Conservation (phyloP, 139 green algal species). For the Trebouxia sp. region DNA sequence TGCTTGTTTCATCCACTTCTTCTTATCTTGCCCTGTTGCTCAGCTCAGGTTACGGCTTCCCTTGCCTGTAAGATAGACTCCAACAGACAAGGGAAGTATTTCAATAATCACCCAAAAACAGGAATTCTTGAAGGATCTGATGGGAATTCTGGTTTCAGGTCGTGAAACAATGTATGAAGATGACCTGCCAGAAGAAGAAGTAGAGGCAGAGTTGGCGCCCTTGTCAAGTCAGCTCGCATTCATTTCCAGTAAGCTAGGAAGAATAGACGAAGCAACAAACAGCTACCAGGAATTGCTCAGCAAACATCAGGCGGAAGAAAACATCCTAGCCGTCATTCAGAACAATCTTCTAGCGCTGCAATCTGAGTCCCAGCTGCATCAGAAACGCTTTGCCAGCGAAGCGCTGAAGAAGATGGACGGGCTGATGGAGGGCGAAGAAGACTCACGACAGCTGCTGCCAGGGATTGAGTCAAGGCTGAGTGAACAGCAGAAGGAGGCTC, state of each 20-base stretch:
- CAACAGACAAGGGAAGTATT: too few relatives aligned
- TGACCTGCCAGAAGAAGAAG: conserved; percentile 81
- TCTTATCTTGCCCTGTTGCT: too few relatives aligned
- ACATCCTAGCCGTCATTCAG: conserved; percentile 55
- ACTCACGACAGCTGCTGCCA: conserved; percentile 17
- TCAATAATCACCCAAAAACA: too few relatives aligned
- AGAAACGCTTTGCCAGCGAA: conserved; percentile 57
- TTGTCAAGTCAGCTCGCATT: conserved; percentile 82
- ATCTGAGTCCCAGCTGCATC: neutral
- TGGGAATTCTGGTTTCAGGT: conserved; percentile 54
- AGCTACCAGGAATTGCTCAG: conserved; percentile 20
- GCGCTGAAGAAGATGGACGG: conserved; percentile 71
- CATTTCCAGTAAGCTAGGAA: conserved; percentile 56
- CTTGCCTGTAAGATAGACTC: too few relatives aligned
- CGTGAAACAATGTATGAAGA: conserved; percentile 87
- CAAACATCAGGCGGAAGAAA: conserved; percentile 10
- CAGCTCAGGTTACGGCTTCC: too few relatives aligned
- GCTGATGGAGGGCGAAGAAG: conserved; percentile 54
- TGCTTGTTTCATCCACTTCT: too few relatives aligned
- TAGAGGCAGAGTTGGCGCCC: conserved; percentile 84
- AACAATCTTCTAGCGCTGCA: conserved; percentile 63
- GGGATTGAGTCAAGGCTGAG: conserved; percentile 58
- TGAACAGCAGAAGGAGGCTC: conserved; percentile 58
- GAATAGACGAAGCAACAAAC: conserved; percentile 47
- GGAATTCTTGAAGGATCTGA: too few relatives aligned